A percentile compares a stretch with the other conserved stretches of the same genome.
Conservation (phyloP, 192 early-diverging fungal species). For the Pilaira anomala region DNA sequence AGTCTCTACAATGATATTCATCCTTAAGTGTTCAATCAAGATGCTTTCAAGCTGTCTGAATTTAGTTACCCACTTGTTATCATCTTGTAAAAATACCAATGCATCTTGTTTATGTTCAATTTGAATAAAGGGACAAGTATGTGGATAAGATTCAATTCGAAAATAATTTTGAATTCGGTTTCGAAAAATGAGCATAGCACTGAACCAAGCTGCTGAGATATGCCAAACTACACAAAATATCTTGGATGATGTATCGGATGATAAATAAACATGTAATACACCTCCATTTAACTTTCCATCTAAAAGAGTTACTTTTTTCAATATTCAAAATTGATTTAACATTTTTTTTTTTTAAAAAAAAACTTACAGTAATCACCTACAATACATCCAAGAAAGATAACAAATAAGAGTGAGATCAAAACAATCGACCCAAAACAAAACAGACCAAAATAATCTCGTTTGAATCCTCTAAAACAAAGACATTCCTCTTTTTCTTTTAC, state of each 20-base stretch:
- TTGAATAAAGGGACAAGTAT: constrained; percentile 47
- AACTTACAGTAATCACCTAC: constrained; percentile 70
- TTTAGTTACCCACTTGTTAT: constrained; percentile 38
- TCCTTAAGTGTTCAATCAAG: constrained; percentile 28
- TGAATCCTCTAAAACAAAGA: constrained; percentile 62
- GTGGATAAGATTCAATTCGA: constrained; percentile 53
- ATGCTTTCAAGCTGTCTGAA: constrained; percentile 32
- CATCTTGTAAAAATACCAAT: constrained; percentile 52
- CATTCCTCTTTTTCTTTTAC: constrained; percentile 6
- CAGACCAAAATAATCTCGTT: constrained; percentile 50
- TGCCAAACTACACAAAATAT: constrained; percentile 77
- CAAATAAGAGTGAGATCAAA: constrained; percentile 58
- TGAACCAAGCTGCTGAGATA: constrained; percentile 63
- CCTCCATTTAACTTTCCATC: constrained; percentile 52
- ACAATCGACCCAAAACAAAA: constrained; percentile 47
- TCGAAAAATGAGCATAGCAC: constrained; percentile 43
- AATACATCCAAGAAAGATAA: constrained; percentile 63
- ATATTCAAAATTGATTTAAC: not conserved
- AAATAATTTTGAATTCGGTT: constrained; percentile 64
- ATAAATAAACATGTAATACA: constrained; percentile 54
- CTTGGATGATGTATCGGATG: constrained; percentile 54
- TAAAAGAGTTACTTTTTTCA: not conserved
- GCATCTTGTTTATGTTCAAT: constrained; percentile 51
- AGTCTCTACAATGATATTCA: constrained; percentile 41
- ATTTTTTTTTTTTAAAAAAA: not conserved